A percentile compares a stretch with the other conserved stretches of the same genome.
Evolutionary conservation across 306 rosid genomes (phyloP).

Genomic region (Cotoneaster glaucophyllus): DNA sequence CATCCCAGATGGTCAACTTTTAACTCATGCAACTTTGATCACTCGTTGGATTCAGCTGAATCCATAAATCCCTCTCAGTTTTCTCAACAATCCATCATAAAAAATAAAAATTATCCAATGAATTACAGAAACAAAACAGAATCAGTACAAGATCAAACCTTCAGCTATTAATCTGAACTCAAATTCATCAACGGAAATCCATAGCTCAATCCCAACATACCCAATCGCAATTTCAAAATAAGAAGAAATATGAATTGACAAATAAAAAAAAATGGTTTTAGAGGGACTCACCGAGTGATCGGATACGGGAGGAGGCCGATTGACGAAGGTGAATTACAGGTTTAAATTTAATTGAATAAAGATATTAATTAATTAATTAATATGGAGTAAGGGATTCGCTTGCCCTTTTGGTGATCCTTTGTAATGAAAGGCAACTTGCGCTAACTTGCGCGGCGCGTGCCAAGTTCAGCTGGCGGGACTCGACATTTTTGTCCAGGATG

Average conservation of each 20-base stretch:
- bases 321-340: neutral
- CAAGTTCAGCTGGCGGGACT: neutral
- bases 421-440: neutral
- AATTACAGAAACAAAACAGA: neutral
- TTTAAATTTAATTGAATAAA: neutral
- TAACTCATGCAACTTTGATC: neutral
- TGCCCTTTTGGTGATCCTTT: neutral
- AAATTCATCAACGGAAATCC: neutral
- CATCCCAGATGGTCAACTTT: neutral
- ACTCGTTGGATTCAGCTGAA: neutral
- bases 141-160: neutral
- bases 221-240: neutral
- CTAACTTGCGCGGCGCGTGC: constrained; percentile 12
- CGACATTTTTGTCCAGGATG: no score
- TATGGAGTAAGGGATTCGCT: neutral
- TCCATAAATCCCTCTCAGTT: neutral
- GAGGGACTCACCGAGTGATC: constrained; percentile 1
- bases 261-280: neutral
- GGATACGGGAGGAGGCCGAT: neutral
- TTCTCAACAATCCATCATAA: neutral
- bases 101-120: neutral
- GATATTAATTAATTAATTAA: neutral
- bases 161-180: neutral
- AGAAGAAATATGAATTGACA: neutral
- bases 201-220: neutral